These are phyloP conservation scores for Mycena metata DNA, from an alignment of 768 basidiomycete species.

Conservation along the genomic window DNA sequence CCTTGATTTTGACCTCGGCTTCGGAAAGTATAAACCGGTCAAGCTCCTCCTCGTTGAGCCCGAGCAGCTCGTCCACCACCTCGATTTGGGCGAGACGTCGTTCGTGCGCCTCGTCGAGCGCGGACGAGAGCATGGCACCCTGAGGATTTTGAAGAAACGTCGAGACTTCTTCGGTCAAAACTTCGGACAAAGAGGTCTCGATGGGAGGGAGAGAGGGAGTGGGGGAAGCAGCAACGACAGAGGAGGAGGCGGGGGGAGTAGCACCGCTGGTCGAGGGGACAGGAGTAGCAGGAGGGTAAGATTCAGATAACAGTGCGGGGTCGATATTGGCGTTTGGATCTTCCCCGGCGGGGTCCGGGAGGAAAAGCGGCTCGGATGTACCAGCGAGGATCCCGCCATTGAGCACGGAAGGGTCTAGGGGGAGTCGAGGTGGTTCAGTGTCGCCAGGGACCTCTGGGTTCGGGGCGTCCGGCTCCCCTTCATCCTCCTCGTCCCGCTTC, in stretches of 20 bases:
- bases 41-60: constrained; percentile 93
- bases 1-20: constrained; percentile 88
- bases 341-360: constrained; percentile 60
- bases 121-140: constrained; percentile 68
- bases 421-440: constrained; percentile 43
- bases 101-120: constrained; percentile 77
- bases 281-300: constrained; percentile 23
- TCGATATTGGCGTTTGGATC: constrained; percentile 65
- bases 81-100: constrained; percentile 67
- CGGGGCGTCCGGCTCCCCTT: constrained; percentile 37
- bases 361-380: constrained; percentile 60
- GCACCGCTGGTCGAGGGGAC: constrained; percentile 3
- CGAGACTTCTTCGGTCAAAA: constrained; percentile 78
- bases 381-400: constrained; percentile 78
- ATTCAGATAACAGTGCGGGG: constrained; percentile 59
- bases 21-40: constrained; percentile 83
- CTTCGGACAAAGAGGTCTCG: constrained; percentile 73
- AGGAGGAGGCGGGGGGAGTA: constrained; percentile 17
- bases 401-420: constrained; percentile 71
- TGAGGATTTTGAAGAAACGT: constrained; percentile 73
- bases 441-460: constrained; percentile 38
- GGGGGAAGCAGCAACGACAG: constrained; percentile 26
- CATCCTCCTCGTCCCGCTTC: constrained; percentile 51
- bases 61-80: constrained; percentile 73
- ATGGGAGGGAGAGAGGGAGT: constrained; percentile 50